Evolutionary conservation across 305 asterid species (phyloP).

Genomic region (Fraxinus sp.): DNA sequence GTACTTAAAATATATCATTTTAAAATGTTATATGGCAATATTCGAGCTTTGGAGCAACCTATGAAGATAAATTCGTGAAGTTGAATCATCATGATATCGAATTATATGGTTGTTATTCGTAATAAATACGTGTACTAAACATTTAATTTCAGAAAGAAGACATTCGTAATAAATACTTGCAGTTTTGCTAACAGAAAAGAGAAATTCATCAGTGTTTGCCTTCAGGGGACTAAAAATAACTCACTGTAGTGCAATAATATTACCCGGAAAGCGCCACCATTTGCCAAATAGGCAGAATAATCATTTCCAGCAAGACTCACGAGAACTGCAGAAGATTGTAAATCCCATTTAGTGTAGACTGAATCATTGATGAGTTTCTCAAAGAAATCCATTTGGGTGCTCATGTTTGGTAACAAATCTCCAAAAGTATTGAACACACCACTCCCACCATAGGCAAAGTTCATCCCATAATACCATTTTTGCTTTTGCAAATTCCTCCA

Average conservation of each 20-base stretch:
- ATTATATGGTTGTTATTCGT: not conserved
- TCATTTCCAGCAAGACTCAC: conserved; percentile 71
- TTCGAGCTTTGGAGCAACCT: not conserved
- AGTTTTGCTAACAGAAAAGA: not conserved
- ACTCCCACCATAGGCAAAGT: conserved; percentile 87
- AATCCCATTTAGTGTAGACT: conserved; percentile 42
- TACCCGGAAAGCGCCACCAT: conserved; percentile 63
- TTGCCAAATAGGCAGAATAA: conserved; percentile 40
- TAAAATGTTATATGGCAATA: not conserved
- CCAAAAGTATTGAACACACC: conserved; percentile 67
- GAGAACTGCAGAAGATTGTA: conserved; percentile 52
- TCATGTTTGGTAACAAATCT: conserved; percentile 57
- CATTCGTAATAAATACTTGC: not conserved
- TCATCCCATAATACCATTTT: conserved; percentile 48
- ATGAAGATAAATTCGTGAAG: not conserved
- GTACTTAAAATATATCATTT: no score
- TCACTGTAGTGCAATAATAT: not conserved
- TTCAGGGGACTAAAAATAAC: not conserved
- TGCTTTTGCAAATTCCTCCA: conserved; percentile 53
- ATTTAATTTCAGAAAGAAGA: not conserved
- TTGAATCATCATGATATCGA: no score
- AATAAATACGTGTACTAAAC: not conserved
- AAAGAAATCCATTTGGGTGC: conserved; percentile 64
- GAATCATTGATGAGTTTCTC: conserved; percentile 43
- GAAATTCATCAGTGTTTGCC: not conserved